Evolutionary conservation across 495 filamentous ascomycete species (phyloP).

Genomic region (Penicillium herquei): DNA sequence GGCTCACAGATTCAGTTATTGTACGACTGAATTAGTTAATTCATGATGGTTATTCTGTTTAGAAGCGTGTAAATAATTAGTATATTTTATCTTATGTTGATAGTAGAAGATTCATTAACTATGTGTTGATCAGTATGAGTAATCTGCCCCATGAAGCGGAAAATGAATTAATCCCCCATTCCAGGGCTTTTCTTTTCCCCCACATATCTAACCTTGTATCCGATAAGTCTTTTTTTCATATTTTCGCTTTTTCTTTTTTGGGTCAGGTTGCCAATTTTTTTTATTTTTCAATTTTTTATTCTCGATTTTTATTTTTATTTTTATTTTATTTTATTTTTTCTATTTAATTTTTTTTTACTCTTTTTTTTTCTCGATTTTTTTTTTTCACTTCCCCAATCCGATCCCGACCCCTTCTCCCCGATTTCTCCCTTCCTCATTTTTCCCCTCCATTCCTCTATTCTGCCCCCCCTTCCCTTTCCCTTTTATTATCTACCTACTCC

Average conservation of each 20-base stretch:
- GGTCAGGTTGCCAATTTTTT: constrained; percentile 7
- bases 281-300: constrained; percentile 9
- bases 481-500: constrained; percentile 41
- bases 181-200: too few species aligned
- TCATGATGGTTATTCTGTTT: too few species aligned
- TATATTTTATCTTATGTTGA: constrained; percentile 15
- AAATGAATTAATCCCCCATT: too few species aligned
- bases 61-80: constrained; percentile 21
- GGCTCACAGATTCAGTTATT: too few species aligned
- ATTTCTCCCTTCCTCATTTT: constrained; percentile 41
- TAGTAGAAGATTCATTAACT: too few species aligned
- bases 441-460: constrained; percentile 39
- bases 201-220: too few species aligned
- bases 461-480: constrained; percentile 21
- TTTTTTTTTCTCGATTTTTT: constrained; percentile 12
- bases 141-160: neutral
- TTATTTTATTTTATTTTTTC: constrained; percentile 19
- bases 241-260: constrained; percentile 17
- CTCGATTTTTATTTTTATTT: constrained; percentile 16
- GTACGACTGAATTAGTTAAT: too few species aligned
- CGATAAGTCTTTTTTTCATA: neutral
- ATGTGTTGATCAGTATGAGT: too few species aligned
- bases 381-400: constrained; percentile 20
- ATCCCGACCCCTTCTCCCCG: constrained; percentile 35
- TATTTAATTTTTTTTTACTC: constrained; percentile 16